phyloP scores from a whole-genome alignment of 768 basidiomycete species.

The Trametes coccinea region DNA sequence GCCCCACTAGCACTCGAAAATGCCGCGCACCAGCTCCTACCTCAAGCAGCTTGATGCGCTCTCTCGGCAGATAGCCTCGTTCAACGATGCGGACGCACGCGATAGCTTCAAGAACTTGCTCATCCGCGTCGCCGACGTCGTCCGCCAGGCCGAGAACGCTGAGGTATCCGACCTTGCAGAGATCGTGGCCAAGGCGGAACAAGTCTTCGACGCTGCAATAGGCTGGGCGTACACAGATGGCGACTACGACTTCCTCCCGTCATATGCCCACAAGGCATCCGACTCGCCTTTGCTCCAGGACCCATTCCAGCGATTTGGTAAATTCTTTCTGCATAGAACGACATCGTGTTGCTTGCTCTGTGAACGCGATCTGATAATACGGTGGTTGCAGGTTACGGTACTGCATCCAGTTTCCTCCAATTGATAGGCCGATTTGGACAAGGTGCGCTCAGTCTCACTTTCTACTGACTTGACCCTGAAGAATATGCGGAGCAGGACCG shows the following conservation, averaged over 20 bases:
- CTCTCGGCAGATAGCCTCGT: neutral
- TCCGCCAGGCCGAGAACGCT: conserved; percentile 5
- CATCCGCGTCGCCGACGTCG: neutral
- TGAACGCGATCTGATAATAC: too few relatives aligned
- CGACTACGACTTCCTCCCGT: conserved; percentile 24
- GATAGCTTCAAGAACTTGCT: conserved; percentile 1
- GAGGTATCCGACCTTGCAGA: neutral
- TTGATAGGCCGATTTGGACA: too few relatives aligned
- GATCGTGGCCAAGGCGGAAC: conserved; percentile 7
- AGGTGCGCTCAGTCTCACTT: too few relatives aligned
- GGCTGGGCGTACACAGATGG: conserved; percentile 16
- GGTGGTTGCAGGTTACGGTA: too few relatives aligned
- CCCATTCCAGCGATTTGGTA: conserved; percentile 13
- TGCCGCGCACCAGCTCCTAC: neutral
- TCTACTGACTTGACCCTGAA: too few relatives aligned
- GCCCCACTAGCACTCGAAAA: too few relatives aligned
- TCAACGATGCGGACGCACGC: neutral
- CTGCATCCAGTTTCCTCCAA: too few relatives aligned
- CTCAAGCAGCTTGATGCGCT: neutral
- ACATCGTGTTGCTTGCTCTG: too few relatives aligned
- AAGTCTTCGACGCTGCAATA: conserved; percentile 13
- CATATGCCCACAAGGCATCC: conserved; percentile 13
- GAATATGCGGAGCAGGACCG: too few relatives aligned
- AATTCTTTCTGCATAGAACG: neutral
- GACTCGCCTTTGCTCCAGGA: too few relatives aligned